Evolutionary conservation across 306 rosid species (phyloP).

Genomic region (Dalbergia cultrata): DNA sequence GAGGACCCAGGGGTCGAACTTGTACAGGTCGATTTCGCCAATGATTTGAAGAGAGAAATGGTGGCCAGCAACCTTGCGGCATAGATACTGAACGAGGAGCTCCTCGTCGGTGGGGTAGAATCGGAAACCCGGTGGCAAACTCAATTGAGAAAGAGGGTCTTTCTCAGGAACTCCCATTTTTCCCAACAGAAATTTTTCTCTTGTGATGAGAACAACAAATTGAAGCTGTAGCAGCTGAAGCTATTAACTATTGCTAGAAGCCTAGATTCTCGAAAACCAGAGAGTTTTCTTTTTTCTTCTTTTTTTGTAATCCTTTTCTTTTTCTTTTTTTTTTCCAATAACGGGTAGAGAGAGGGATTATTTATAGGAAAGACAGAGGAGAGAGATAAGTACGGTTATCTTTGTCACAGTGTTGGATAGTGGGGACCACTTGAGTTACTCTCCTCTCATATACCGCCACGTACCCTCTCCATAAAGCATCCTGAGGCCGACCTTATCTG

Average conservation of each 20-base stretch:
- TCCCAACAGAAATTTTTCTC: too few relatives aligned
- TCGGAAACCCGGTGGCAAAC: conserved; percentile 93
- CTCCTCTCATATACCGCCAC: conserved; percentile 50
- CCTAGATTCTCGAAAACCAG: not conserved
- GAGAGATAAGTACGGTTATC: conserved; percentile 71
- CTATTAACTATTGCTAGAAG: not conserved
- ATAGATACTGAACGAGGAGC: conserved; percentile 88
- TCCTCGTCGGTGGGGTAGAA: conserved; percentile 95
- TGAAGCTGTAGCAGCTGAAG: not conserved
- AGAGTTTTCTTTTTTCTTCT: not conserved
- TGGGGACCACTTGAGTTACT: conserved; percentile 58
- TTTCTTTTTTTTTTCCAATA: conserved; percentile 35
- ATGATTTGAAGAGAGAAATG: conserved; percentile 77
- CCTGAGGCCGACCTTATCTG: conserved; percentile 84
- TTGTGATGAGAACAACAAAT: not conserved
- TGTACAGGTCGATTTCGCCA: conserved; percentile 87
- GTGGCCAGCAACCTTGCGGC: conserved; percentile 94
- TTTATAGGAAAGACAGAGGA: conserved; percentile 46
- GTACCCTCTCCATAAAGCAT: conserved; percentile 41
- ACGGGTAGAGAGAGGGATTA: conserved; percentile 37
- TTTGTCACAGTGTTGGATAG: conserved; percentile 41
- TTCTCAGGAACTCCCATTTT: conserved; percentile 73
- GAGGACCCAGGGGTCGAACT: conserved; percentile 93
- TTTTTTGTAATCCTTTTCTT: not conserved
- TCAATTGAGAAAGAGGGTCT: conserved; percentile 75